Evolutionary conservation across 2,329 filamentous ascomycete genomes (phyloP).

Genomic region (Graphiopsis chlorocephala): DNA sequence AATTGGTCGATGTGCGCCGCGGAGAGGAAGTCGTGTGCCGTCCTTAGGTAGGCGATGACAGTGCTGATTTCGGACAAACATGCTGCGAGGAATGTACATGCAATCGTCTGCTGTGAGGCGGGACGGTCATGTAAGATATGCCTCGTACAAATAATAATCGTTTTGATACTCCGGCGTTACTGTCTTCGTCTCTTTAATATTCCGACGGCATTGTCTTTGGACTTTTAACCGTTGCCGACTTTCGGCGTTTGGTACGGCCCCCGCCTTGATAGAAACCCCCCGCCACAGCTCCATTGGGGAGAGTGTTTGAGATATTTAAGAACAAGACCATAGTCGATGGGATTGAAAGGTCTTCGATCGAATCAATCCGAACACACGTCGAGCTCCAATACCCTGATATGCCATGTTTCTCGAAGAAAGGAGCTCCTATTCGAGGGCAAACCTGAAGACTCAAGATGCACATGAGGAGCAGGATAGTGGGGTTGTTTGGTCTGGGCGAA

Average conservation of each 20-base stretch:
- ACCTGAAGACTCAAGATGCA: not conserved
- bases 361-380: not conserved
- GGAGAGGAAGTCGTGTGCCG: not conserved
- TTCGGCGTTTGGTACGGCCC: not conserved
- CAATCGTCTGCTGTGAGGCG: not conserved
- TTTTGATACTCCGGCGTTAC: not conserved
- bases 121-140: not conserved
- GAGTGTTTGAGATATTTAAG: not conserved
- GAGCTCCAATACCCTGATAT: not conserved
- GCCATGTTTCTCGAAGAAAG: not conserved
- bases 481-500: conserved; percentile 8
- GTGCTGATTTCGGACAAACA: not conserved
- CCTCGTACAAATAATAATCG: not conserved
- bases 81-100: not conserved
- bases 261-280: not conserved
- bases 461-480: not conserved
- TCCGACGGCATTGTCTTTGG: not conserved
- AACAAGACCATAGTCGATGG: not conserved
- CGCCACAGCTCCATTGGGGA: not conserved
- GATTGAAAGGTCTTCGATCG: not conserved
- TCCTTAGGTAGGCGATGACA: not conserved
- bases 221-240: not conserved
- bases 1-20: not conserved
- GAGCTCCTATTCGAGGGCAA: not conserved
- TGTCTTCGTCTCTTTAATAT: not conserved